Evolutionary conservation across 2,329 filamentous ascomycete genomes (phyloP), one percentile per base, ranked within the genome.

Genomic region (Monilinia vaccinii-corymbosi): DNA sequence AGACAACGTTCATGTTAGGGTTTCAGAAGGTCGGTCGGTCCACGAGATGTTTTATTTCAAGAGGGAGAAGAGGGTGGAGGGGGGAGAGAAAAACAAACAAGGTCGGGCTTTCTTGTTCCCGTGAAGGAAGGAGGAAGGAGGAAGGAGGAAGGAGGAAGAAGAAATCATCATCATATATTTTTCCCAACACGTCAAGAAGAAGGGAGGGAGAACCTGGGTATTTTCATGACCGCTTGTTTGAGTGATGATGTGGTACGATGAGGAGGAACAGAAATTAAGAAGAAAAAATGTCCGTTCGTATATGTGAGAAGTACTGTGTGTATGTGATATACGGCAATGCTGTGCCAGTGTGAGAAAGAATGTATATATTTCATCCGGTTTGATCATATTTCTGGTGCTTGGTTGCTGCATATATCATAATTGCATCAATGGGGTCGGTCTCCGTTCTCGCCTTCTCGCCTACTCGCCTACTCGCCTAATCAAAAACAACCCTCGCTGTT

Each of bases 331-430:
- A 53, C 50, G 38, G 50, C 25, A 53, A 53, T 53, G 50, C 50
- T 32, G 50, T 53, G 50, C 23, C 31, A 53, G 50, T 44, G 21
- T 53, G 38, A 53, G 23, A 40, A 16, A 40, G n/a, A n/a, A n/a
- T n/a, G n/a, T n/a, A n/a, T n/a, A 32, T 44, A 21, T 53, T 53
- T 53, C 50, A 53, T 53, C 50, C 25, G 50, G 50, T 44, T 32
- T 53, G 50, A 53, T 18, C 50, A 53, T 53, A 32, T 16, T 42
- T 38, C 32, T 38, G 50, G 44, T 44, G 50, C 25, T 38, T 44
- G 50, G 50, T 53, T 44, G 50, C 25, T 53, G 50, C 38, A 53
- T 31, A 31, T 25, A 53, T 31, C n/a, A 42, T 4, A 36, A 36
- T 36, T 16, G 31, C 23, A 28, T 40, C 49, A 28, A 38, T n/a